A percentile compares a stretch with the other conserved stretches of the same genome.
These are phyloP conservation scores for Claviceps arundinis DNA, from an alignment of 2,329 filamentous ascomycete genomes.

Conservation along the genomic window DNA sequence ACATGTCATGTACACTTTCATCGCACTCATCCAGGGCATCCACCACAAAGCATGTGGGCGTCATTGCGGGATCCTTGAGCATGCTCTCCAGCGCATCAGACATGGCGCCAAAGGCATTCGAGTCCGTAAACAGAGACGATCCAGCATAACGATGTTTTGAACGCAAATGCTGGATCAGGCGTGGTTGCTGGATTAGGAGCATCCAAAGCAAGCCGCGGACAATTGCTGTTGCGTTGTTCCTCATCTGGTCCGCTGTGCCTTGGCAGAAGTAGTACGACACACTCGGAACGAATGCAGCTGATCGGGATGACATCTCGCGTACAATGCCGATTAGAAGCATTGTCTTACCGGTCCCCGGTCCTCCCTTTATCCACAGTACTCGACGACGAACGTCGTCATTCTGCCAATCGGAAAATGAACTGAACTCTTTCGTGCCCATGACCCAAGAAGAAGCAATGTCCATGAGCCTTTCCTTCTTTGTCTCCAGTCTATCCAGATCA, in stretches of 20 bases:
- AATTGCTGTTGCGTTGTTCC: slow-evolving; percentile 22
- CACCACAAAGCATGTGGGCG: slow-evolving; percentile 25
- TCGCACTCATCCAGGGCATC: slow-evolving; percentile 37
- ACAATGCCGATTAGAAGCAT: slow-evolving; percentile 21
- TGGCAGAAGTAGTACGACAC: slow-evolving; percentile 28
- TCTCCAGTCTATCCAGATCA: slow-evolving; percentile 8
- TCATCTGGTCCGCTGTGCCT: slow-evolving; percentile 16
- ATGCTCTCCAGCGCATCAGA: slow-evolving; percentile 27
- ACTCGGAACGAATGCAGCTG: slow-evolving; percentile 5
- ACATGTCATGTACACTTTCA: slow-evolving; percentile 15
- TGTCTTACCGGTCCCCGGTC: slow-evolving; percentile 25
- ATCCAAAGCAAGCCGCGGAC: slow-evolving; percentile 27
- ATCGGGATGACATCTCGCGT: slow-evolving; percentile 10
- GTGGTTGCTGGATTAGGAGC: slow-evolving; percentile 15
- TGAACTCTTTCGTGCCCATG: slow-evolving; percentile 4
- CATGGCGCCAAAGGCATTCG: slow-evolving; percentile 21
- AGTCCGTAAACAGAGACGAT: slow-evolving; percentile 21
- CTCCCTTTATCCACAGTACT: slow-evolving; percentile 21
- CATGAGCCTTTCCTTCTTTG: slow-evolving; percentile 7
- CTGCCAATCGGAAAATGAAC: slow-evolving; percentile 17
- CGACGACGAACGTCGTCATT: slow-evolving; percentile 8
- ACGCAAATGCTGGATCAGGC: slow-evolving; percentile 24
- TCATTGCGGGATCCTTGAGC: slow-evolving; percentile 22
- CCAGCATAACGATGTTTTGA: slow-evolving; percentile 19
- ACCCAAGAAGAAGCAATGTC: slow-evolving; percentile 8